Base-by-base conservation (phyloP, 768 basidiomycete species). In the Infundibulicybe gibba region DNA sequence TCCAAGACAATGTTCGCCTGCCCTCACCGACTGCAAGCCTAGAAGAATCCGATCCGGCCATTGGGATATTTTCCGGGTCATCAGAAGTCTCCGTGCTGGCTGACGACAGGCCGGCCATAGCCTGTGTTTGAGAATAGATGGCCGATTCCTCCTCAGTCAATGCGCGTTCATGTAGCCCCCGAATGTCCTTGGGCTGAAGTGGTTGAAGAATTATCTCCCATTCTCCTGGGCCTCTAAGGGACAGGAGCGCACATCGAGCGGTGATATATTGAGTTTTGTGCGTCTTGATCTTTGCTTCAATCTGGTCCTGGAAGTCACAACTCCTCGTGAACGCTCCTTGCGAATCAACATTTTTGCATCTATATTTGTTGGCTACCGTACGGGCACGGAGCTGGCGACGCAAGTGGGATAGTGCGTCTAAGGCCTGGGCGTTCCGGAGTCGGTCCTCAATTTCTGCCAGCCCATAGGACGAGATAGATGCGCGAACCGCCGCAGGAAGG, bases 401-500 rank as follows among this genome's bases (percentile, higher is more conserved):
- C 11, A 58, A 44, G 11, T 45, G 31, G 4, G 16, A 14, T 1
- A 58, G 40, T 10, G 54, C 49, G 15, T 53, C 45, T 40, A 12
- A 21, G 5, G 47, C 42, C 40, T 58, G 55, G 5, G 51, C 52
- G 15, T 41, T 17, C 6, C 49, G 45, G 9, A 58, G 47, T 2
- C 44, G 44, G 15, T 46, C 46, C 41, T 58, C 53, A n/a, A 52
- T 54, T 16, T 40, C 30, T 12, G 33, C 9, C 15, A 56, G 17
- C 44, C 25, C 45, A n/a, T 31, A 10, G 15, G 39, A 13, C 34
- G 50, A 55, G 4, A 46, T 25, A 11, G 16, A 9, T 4, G 34
- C 17, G 12, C 25, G 30, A 15, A 17, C 9, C 11, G 30, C 33
- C 31, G 43, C 8, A 11, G 21, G 2, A 37, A 59, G 48, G 5